Evolutionary conservation across 1,284 basidiomycete genomes (phyloP).

Genomic region (Mixia osmundae): DNA sequence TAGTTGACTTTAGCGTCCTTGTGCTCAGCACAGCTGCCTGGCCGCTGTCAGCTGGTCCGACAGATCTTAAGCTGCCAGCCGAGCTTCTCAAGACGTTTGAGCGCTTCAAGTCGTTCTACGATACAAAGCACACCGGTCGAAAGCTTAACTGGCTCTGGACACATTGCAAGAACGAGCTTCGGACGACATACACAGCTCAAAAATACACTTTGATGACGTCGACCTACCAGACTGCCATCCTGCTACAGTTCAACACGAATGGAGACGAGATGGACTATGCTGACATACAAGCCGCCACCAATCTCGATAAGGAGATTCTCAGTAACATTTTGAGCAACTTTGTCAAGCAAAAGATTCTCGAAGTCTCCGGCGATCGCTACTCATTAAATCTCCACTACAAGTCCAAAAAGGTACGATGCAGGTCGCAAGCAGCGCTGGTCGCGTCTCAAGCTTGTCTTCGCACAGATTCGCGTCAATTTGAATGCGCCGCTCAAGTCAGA

Average conservation of each 20-base stretch:
- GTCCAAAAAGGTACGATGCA: slow-evolving; percentile 46
- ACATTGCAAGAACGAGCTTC: slow-evolving; percentile 83
- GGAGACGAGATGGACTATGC: slow-evolving; percentile 58
- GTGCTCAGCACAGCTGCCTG: slow-evolving; percentile 91
- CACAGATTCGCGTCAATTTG: slow-evolving; percentile 58
- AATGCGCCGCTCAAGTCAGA: slow-evolving; percentile 89
- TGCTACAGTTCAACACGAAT: slow-evolving; percentile 70
- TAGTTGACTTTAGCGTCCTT: slow-evolving; percentile 73
- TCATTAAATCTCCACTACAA: slow-evolving; percentile 92
- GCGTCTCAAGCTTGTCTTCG: background rate
- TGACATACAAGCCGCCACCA: slow-evolving; percentile 60
- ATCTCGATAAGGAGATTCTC: slow-evolving; percentile 59
- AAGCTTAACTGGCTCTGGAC: slow-evolving; percentile 98
- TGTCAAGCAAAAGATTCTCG: slow-evolving; percentile 73
- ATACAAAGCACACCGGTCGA: slow-evolving; percentile 73
- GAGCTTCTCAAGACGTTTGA: slow-evolving; percentile 74
- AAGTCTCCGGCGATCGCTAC: slow-evolving; percentile 55
- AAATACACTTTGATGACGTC: slow-evolving; percentile 93
- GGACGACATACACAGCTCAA: slow-evolving; percentile 69
- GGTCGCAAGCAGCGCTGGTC: background rate
- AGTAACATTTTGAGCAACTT: slow-evolving; percentile 59
- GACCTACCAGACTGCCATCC: slow-evolving; percentile 82
- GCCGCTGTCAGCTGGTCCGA: slow-evolving; percentile 54
- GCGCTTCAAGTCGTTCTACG: slow-evolving; percentile 80
- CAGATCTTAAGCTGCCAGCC: slow-evolving; percentile 69